Evolutionary conservation across 2,329 filamentous ascomycete species (phyloP).

Genomic region (Neofusicoccum laricinum): DNA sequence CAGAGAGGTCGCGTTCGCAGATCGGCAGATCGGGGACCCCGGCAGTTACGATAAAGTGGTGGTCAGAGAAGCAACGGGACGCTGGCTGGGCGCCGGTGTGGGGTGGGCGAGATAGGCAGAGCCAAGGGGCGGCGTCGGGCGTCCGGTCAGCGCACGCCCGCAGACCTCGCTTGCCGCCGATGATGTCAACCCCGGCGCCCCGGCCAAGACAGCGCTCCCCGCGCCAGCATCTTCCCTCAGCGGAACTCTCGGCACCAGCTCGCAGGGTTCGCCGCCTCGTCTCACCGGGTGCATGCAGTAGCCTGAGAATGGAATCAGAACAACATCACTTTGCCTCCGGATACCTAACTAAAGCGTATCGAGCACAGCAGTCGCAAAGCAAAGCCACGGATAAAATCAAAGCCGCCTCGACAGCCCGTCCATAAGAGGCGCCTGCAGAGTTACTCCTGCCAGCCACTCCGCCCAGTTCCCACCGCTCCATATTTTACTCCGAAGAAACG

Average conservation of each 20-base stretch:
- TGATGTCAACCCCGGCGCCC: background rate
- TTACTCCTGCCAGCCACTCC: conserved; percentile 4
- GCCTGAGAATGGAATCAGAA: background rate
- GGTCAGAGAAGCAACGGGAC: conserved; percentile 7
- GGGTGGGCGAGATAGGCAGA: background rate
- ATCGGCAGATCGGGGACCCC: background rate
- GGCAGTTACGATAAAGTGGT: conserved; percentile 13
- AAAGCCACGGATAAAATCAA: conserved; percentile 1
- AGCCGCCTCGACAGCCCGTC: conserved; percentile 15
- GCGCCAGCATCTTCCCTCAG: conserved; percentile 4
- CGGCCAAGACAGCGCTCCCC: background rate
- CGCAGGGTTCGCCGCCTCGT: background rate
- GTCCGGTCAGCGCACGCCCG: background rate
- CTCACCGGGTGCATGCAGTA: background rate
- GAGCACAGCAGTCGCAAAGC: conserved; percentile 1
- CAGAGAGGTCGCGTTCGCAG: background rate
- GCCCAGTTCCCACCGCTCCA: conserved; percentile 1
- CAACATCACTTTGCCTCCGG: conserved; percentile 2
- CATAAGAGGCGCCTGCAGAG: conserved; percentile 10
- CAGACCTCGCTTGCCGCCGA: conserved; percentile 3
- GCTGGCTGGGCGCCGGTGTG: conserved; percentile 2
- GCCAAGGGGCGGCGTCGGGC: background rate
- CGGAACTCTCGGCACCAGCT: conserved; percentile 6
- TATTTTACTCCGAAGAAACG: conserved; percentile 1
- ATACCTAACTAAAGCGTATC: conserved; percentile 6